Evolutionary conservation across 2,329 filamentous ascomycete species (phyloP).

Genomic region (Penicillium sp.): DNA sequence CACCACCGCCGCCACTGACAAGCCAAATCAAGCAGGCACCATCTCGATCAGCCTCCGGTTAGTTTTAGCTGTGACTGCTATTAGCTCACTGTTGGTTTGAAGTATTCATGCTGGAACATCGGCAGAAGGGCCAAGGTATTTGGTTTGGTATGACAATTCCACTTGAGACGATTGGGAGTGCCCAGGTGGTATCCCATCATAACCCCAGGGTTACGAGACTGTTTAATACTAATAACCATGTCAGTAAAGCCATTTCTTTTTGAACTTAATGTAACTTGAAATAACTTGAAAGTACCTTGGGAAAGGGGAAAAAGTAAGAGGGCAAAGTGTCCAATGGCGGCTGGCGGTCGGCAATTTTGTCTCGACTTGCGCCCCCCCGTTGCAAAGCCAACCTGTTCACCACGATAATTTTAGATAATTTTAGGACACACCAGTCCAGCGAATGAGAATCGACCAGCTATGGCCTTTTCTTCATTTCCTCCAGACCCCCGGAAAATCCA

Average conservation of each 20-base stretch:
- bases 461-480: neutral
- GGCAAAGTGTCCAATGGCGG: neutral
- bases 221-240: neutral
- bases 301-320: neutral
- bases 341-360: neutral
- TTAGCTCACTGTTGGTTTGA: neutral
- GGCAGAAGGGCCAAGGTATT: no score
- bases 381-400: neutral
- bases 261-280: no score
- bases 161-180: no score
- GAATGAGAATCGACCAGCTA: neutral
- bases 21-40: neutral
- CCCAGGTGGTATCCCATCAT: no score
- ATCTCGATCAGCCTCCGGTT: neutral
- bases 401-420: neutral
- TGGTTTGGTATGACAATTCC: no score
- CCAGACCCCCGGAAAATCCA: neutral
- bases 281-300: neutral
- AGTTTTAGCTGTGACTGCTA: neutral
- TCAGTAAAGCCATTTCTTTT: no score
- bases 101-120: neutral
- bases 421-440: neutral
- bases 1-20: neutral
- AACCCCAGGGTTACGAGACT: neutral
- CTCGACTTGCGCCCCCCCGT: no score